Base-by-base conservation (phyloP, 768 basidiomycete genomes). In the Aureoboletus auriporus region DNA sequence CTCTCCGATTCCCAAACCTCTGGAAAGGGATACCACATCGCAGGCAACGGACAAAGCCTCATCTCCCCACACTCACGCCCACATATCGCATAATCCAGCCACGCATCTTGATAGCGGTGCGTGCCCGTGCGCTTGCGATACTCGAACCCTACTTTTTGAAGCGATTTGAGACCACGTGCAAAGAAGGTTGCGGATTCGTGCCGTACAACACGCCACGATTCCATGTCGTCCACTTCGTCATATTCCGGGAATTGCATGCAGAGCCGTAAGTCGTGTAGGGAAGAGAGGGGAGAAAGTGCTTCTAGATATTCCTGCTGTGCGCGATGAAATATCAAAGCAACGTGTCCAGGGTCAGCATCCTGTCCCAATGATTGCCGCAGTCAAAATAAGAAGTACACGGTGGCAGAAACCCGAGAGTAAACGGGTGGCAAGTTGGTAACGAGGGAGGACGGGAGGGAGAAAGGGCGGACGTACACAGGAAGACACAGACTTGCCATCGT, bases 181-280 rank as follows among this genome's bases (percentile, higher is more conserved):
- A 68, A 65, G 46, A 63, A 39, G 35, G 47, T 33, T 28, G 67
- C 67, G 39, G 51, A 63, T 1, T 68, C 64, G 28, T 54, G 50
- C 26, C 67, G 61, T 34, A 56, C 42, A 27, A 54, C 58, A 28
- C 60, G 61, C 68, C 68, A 69, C 0, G 65, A 66, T 47, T 64
- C 65, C 42, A 57, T 42, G 49, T 65, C 65, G 13, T 67, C 65
- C 10, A 56, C 49, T 44, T 60, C 60, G 36, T 68, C 67, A 36
- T 65, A 68, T 31, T 68, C 67, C 0, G 67, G 68, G 53, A 68
- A 68, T 48, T 68, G 67, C 55, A 70, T 60, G 55, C 67, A 70
- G 4, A 68, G 58, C n/a, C 67, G 66, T 12, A 68, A 52, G 41
- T 63, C 53, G 33, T 54, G 67, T 7, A 68, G 54, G 1, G 51